Conservation (phyloP, 1,284 basidiomycete genomes). For the Prillingera fragicola region DNA sequence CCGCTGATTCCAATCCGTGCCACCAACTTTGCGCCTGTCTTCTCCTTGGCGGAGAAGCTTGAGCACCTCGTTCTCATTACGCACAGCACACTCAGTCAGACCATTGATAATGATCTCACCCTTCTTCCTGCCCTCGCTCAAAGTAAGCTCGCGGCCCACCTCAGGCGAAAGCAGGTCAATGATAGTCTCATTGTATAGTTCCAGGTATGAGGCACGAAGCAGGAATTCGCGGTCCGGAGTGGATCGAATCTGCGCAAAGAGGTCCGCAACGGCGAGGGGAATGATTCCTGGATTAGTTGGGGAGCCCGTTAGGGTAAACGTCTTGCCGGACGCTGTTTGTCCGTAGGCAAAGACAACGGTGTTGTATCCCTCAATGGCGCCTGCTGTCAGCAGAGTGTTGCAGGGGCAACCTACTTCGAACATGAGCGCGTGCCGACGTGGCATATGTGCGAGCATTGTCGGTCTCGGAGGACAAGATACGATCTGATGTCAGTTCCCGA, state of each 20-base stretch:
- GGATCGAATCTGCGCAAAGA: constrained; percentile 50
- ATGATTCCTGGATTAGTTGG: constrained; percentile 88
- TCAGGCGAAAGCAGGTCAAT: constrained; percentile 53
- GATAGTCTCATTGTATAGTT: constrained; percentile 94
- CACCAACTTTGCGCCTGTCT: constrained; percentile 80
- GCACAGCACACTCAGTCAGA: constrained; percentile 62
- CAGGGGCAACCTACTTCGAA: constrained; percentile 51
- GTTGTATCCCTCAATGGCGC: constrained; percentile 95
- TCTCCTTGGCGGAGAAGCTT: constrained; percentile 81
- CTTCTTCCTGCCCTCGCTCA: constrained; percentile 46
- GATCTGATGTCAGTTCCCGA: constrained; percentile 50
- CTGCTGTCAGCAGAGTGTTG: constrained; percentile 34
- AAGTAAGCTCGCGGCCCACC: constrained; percentile 34
- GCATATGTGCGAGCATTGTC: constrained; percentile 79
- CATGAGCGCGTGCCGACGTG: constrained; percentile 76
- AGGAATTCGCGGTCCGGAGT: constrained; percentile 70
- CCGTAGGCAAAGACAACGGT: constrained; percentile 92
- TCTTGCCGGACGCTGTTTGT: constrained; percentile 68
- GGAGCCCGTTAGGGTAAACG: constrained; percentile 79
- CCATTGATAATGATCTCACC: constrained; percentile 47
- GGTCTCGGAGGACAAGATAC: constrained; percentile 51
- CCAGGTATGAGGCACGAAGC: constrained; percentile 86
- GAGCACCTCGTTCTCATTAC: constrained; percentile 74
- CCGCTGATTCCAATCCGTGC: constrained; percentile 95
- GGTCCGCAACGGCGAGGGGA: constrained; percentile 69